Evolutionary conservation across 139 green algal genomes (phyloP).

Genomic region (Nannochloris sp.): DNA sequence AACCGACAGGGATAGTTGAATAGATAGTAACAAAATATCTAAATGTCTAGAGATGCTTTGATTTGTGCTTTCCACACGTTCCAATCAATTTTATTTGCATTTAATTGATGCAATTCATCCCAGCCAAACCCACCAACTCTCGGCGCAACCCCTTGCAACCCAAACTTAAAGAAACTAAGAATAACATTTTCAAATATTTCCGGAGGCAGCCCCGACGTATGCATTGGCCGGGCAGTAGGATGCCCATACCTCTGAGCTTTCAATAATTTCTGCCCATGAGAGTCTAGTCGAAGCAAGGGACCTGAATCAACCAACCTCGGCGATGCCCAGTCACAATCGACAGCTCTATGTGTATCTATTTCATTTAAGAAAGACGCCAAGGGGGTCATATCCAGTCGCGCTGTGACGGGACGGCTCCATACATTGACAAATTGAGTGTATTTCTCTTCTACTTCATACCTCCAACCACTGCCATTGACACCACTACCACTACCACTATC

Average conservation of each 20-base stretch:
- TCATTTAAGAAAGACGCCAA: slow-evolving; percentile 48
- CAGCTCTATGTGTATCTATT: slow-evolving; percentile 26
- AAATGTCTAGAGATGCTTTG: too few relatives aligned
- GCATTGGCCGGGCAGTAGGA: slow-evolving; percentile 26
- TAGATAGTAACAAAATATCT: too few relatives aligned
- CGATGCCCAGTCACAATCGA: slow-evolving; percentile 6
- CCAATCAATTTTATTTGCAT: slow-evolving; percentile 31
- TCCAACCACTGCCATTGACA: slow-evolving; percentile 9
- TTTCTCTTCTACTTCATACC: slow-evolving; percentile 60
- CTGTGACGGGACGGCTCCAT: slow-evolving; percentile 36
- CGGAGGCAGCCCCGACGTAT: slow-evolving; percentile 23
- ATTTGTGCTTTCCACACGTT: slow-evolving; percentile 17
- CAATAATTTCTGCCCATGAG: slow-evolving; percentile 17
- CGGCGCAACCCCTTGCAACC: slow-evolving; percentile 34
- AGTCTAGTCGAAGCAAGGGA: slow-evolving; percentile 44
- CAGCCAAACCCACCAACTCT: slow-evolving; percentile 43
- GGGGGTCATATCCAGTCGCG: slow-evolving; percentile 45
- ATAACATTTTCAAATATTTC: slow-evolving; percentile 38
- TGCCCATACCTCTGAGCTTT: slow-evolving; percentile 44
- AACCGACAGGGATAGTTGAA: too few relatives aligned
- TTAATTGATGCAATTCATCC: slow-evolving; percentile 44
- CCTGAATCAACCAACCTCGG: slow-evolving; percentile 31
- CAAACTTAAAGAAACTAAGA: slow-evolving; percentile 48
- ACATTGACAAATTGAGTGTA: slow-evolving; percentile 59
- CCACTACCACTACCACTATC: too few relatives aligned